A percentile compares a stretch with the other conserved stretches of the same genome.
phyloP scores from a whole-genome alignment of 192 early-diverging fungal species.

The Pilaira anomala region DNA sequence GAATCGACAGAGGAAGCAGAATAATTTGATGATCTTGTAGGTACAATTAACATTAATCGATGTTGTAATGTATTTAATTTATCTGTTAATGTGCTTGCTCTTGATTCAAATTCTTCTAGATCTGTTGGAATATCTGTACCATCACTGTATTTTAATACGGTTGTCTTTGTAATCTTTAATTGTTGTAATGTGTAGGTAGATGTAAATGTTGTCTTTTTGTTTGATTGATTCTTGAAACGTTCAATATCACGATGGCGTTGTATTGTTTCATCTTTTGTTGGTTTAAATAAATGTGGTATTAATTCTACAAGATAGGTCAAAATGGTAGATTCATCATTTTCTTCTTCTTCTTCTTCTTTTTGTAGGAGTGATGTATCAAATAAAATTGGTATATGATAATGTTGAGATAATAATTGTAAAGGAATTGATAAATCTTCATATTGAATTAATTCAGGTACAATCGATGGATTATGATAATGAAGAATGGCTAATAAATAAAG shows the following conservation, averaged over 20 bases:
- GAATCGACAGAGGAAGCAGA: background rate
- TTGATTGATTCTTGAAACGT: slow-evolving; percentile 9
- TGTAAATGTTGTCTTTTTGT: slow-evolving; percentile 11
- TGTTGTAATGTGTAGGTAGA: slow-evolving; percentile 21
- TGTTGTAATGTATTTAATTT: slow-evolving; percentile 8
- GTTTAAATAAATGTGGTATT: background rate
- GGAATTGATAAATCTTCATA: background rate
- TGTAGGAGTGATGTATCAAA: slow-evolving; percentile 7
- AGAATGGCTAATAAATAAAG: slow-evolving; percentile 6
- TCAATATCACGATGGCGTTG: slow-evolving; percentile 6
- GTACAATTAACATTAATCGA: slow-evolving; percentile 11
- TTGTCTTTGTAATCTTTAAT: slow-evolving; percentile 20
- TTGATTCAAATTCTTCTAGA: slow-evolving; percentile 16
- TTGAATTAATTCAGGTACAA: slow-evolving; percentile 13
- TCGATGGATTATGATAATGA: slow-evolving; percentile 22
- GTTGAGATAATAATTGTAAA: slow-evolving; percentile 8
- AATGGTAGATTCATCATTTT: slow-evolving; percentile 1
- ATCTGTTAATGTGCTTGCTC: background rate
- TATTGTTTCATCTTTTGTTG: background rate
- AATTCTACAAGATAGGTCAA: background rate
- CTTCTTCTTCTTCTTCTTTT: background rate
- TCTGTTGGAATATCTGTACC: slow-evolving; percentile 9
- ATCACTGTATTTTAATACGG: background rate
- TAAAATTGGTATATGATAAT: slow-evolving; percentile 9
- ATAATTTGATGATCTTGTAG: slow-evolving; percentile 22